phyloP scores from a whole-genome alignment of 345 rosid genomes.

The Salix arbutifolia region DNA sequence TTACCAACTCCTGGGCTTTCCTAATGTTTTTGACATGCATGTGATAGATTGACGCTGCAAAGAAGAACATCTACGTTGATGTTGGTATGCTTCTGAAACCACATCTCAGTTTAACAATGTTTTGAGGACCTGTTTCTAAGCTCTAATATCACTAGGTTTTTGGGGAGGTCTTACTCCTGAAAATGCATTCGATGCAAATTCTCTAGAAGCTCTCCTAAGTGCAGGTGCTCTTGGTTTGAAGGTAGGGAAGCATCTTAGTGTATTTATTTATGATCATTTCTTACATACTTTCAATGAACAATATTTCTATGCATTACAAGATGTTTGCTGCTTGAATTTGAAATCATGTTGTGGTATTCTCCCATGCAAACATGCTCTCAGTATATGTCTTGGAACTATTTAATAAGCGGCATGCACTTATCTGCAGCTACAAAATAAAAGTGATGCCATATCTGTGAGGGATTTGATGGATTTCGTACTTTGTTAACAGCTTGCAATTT shows the following conservation, averaged over 20 bases:
- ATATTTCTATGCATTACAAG: not conserved
- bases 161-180: conserved; percentile 99
- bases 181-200: conserved; percentile 71
- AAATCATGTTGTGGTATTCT: not conserved
- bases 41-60: conserved; percentile 66
- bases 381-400: not conserved
- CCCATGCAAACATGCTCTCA: not conserved
- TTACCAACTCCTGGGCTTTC: conserved; percentile 7
- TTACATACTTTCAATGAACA: not conserved
- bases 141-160: conserved; percentile 49
- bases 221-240: conserved; percentile 95
- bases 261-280: not conserved
- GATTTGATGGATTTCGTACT: not conserved
- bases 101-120: conserved; percentile 11
- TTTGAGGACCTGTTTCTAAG: not conserved
- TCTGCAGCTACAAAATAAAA: not conserved
- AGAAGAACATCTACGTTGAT: conserved; percentile 68
- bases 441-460: not conserved
- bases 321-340: not conserved
- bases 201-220: conserved; percentile 62
- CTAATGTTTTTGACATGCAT: conserved; percentile 14
- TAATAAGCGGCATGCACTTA: not conserved
- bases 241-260: conserved; percentile 36
- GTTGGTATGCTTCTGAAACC: conserved; percentile 58
- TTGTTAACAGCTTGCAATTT: not conserved